Conservation (phyloP, 257 asterid species). For the Verbascum thapsus region DNA sequence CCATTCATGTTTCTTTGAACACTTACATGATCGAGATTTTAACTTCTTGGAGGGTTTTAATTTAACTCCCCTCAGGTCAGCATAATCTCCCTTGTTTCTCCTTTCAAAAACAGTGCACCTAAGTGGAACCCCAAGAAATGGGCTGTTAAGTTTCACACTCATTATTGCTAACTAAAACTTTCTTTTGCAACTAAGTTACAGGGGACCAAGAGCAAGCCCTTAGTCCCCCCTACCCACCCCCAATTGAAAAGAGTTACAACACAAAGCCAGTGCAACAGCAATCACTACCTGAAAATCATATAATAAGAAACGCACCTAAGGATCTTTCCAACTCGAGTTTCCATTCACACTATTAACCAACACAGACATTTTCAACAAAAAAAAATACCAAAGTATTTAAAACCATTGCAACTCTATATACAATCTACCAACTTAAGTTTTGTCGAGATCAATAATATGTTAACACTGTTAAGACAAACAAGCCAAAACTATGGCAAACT, state of each 20-base stretch:
- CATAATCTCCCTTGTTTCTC: slow-evolving; percentile 38
- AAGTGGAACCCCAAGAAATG: slow-evolving; percentile 66
- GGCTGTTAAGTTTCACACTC: slow-evolving; percentile 56
- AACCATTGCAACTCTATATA: not conserved
- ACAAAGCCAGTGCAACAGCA: slow-evolving; percentile 29
- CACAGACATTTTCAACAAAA: not conserved
- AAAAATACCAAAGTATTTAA: not conserved
- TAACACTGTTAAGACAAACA: no score
- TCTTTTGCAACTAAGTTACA: slow-evolving; percentile 43
- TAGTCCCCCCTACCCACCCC: slow-evolving; percentile 59
- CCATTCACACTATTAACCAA: not conserved
- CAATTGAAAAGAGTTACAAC: slow-evolving; percentile 14
- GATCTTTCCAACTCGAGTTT: slow-evolving; percentile 3
- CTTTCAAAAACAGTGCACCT: slow-evolving; percentile 45
- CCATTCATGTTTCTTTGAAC: slow-evolving; percentile 72
- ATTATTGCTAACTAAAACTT: slow-evolving; percentile 39
- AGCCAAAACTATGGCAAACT: no score
- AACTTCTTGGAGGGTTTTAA: slow-evolving; percentile 39
- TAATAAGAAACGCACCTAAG: slow-evolving; percentile 19
- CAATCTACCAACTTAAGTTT: no score
- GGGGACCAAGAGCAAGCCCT: slow-evolving; percentile 96
- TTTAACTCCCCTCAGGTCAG: slow-evolving; percentile 35
- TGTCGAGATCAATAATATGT: no score
- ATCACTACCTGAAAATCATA: slow-evolving; percentile 37
- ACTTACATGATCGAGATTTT: slow-evolving; percentile 45